Evolutionary conservation across 1,284 basidiomycete species (phyloP), one percentile per base, ranked within the genome.

Genomic region (Ganoderma lucidum): DNA sequence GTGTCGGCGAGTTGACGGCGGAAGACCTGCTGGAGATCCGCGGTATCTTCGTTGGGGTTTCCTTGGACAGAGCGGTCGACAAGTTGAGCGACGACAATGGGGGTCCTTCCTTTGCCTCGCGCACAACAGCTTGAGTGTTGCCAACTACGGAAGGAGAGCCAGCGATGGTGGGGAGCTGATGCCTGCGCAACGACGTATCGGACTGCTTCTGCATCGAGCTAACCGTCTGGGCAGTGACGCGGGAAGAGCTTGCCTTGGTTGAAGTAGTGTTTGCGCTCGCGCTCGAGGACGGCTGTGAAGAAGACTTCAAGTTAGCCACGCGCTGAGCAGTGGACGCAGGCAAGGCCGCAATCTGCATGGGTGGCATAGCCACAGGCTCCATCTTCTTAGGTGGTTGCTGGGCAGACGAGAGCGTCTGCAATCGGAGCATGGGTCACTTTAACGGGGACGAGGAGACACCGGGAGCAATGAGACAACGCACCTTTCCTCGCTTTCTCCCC

Each of bases 41-140:
- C 63, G 96, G 96, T 75, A 98, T 98, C 83, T 96, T 97, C 30
- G 96, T 98, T 0, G 96, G 96, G 0, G 93, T 93, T 78, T 94
- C 93, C 80, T 94, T 94, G 5, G 87, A 79, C 66, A 89, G 78
- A n/a, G 83, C 81, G 32, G 85, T 82, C 3, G 83, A 75, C 8
- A 86, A 81, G 73, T 89, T 90, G 68, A 84, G 75, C 30, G 87
- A 77, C 37, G 86, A 83, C 23, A 84, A 84, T 6, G 87, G 85
- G 8, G 87, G 87, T 3, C 79, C 80, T 53, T 91, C 91, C 74
- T 85, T 90, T 28, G 78, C 76, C 59, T 91, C 89, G 76, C 86
- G 88, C 32, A 83, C 76, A 35, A 80, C 76, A 32, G 80, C 81
- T 66, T 84, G 84, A 48, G 76, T 72, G 32, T 82, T 83, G 37